A percentile compares a stretch with the other conserved stretches of the same genome.
Evolutionary conservation across 2,329 filamentous ascomycete species (phyloP).

Genomic region (Venturia asperata): DNA sequence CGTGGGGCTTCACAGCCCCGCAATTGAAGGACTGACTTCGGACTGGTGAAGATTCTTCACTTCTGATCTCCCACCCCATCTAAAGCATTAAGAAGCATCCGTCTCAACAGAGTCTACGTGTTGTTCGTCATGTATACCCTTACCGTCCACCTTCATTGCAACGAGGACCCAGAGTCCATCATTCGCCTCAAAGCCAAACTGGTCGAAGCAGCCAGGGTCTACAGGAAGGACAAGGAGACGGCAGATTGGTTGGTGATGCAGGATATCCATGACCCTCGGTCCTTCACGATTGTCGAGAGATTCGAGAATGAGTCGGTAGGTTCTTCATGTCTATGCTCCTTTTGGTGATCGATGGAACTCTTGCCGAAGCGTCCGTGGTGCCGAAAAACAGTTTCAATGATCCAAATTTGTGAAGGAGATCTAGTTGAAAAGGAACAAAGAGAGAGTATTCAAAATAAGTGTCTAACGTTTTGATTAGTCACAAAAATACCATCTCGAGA

Average conservation of each 20-base stretch:
- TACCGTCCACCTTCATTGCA: constrained; percentile 63
- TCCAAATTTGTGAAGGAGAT: not conserved
- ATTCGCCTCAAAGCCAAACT: constrained; percentile 64
- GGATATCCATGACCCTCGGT: constrained; percentile 57
- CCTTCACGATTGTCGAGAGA: constrained; percentile 69
- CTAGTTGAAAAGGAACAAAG: not conserved
- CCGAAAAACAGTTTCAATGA: too few relatives aligned
- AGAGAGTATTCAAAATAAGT: constrained; percentile 19
- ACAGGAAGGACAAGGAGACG: constrained; percentile 64
- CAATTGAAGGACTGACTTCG: not conserved
- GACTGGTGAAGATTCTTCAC: not conserved
- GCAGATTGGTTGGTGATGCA: constrained; percentile 71
- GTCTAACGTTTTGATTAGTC: constrained; percentile 21
- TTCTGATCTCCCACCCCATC: not conserved
- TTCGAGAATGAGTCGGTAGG: constrained; percentile 54
- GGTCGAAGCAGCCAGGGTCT: constrained; percentile 65
- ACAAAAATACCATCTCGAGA: constrained; percentile 44
- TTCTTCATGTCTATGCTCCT: constrained; percentile 36
- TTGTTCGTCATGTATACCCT: constrained; percentile 58
- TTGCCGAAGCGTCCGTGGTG: not conserved
- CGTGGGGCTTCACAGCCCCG: not conserved
- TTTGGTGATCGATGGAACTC: not conserved
- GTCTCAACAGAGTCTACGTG: not conserved
- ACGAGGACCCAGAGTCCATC: constrained; percentile 54
- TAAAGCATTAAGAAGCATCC: not conserved